Base-by-base conservation (phyloP, 2,329 filamentous ascomycete species). In the Ophiocordyceps camponoti-leonardi region DNA sequence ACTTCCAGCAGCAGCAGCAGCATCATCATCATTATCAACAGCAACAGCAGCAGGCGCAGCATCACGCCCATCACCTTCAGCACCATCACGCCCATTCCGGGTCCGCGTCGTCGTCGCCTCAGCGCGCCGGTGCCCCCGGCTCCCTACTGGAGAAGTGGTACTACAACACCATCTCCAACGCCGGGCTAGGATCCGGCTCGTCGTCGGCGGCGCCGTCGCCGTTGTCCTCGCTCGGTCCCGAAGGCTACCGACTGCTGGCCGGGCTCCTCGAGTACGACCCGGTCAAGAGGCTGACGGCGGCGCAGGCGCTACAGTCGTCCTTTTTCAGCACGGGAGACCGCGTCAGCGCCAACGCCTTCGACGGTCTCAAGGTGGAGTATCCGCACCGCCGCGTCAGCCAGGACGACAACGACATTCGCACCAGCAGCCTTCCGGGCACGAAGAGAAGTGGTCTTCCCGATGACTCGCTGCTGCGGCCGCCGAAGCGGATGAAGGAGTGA, bases 391-490 rank as follows among this genome's bases (percentile, higher is more conserved):
- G 90, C 43, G 88, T 98, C 39, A 94, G 83, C 54, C 82, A 93
- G 55, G 92, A 98, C 56, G 87, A 95, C 59, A 94, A 94, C 54
- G 92, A 96, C 61, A 95, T 96, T 47, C 73, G 86, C n/a, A 88
- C 85, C 0, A 81, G 81, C 41, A 94, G 86, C 60, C 63, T 95
- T 33, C 86, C 90, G 0, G 92, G 90, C 0, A 94, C 88, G 0
- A 96, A 96, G 67, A 71, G 88, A 48, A 90, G 83, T 51, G 90
- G 84, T 0, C 58, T 94, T 39, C 83, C 83, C 0, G 90, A 96
- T 56, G 90, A 95, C 45, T 67, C 68, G 18, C 57, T 93, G n/a
- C 67, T 79, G 41, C 63, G 78, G 33, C 75, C 76, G 0, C 64
- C 65, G 4, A 83, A 83, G 64, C 66, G 79, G 48, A 52, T 80